phyloP scores from a whole-genome alignment of 2,329 filamentous ascomycete species.

The Periconia digitata region DNA sequence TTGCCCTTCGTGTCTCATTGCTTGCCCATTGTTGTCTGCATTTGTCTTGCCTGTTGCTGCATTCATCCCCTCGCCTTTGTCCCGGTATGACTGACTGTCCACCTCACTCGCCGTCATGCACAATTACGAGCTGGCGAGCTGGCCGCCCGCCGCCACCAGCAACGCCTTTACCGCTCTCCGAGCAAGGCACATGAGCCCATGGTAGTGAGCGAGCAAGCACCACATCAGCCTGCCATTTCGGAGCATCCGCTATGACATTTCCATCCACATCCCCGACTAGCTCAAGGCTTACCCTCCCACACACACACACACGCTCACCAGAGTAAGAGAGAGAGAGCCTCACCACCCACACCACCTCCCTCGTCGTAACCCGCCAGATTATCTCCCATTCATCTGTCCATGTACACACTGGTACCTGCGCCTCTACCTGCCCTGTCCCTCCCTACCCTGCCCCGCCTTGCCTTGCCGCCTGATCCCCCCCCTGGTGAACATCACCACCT shows the following conservation, averaged over 20 bases:
- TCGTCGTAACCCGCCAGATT: background rate
- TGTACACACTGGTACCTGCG: background rate
- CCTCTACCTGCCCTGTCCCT: background rate
- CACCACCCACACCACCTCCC: background rate
- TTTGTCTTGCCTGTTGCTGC: no score
- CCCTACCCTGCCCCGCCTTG: background rate
- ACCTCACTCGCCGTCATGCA: background rate
- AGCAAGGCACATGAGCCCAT: background rate
- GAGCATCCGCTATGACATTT: background rate
- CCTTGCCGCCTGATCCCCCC: background rate
- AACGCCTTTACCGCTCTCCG: background rate
- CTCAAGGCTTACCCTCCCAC: background rate
- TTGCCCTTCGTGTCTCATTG: no score
- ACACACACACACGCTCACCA: background rate
- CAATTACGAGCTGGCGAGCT: background rate
- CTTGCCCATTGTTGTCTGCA: no score
- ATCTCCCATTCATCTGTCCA: no score
- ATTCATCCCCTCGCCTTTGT: no score
- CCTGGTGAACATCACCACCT: background rate
- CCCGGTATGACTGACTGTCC: background rate
- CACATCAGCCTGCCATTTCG: no score
- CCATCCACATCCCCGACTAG: background rate
- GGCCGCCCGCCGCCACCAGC: background rate
- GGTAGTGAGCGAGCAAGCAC: background rate
- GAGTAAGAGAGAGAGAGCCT: background rate